Evolutionary conservation across 1,139 yeast species (phyloP), one percentile per base, ranked within the genome.

Genomic region (Hemisphaericaspora xylanilytica): DNA sequence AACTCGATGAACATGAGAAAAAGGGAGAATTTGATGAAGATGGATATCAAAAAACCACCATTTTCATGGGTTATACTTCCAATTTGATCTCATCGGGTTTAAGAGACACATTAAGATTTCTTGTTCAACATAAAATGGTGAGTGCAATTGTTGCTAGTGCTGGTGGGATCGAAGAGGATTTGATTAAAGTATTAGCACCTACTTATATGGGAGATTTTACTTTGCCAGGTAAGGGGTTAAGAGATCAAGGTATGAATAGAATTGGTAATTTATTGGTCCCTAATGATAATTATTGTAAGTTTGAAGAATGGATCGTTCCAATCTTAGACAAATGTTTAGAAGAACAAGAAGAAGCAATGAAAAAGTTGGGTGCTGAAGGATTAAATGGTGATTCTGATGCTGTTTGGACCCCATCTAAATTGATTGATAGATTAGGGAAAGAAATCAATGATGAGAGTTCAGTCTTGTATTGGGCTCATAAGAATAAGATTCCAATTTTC

Each of bases 241-340:
- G 99, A 63, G 96, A 89, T 38, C 85, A 89, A 62, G 99, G 99
- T 45, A 81, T 92, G 83, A 92, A 92, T 69, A 81, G 99, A 66
- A 94, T 94, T 52, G 99, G 99, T 45, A 94, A 92, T 63, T 73
- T 92, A 61, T 72, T 92, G 52, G 98, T 92, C 39, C 99, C 99
- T 38, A 92, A 92, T 61, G 98, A 94, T 61, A 92, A 92, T 69
- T 92, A 92, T 67, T 90, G 97, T 70, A 82, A 80, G 57, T 92
- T 92, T 56, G 99, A 92, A 65, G 98, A 94, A 62, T 92, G 98
- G 98, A 86, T 92, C 51, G 94, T 92, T 26, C 98, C 98, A 24
- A 77, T 92, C 40, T 74, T 92, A 53, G 96, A 90, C 59, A 78
- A 70, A 39, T 81, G 90, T 80, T 73, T 90, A 44, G 85, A 85